phyloP scores from a whole-genome alignment of 2,329 filamentous ascomycete species.

The Diaporthe eres region DNA sequence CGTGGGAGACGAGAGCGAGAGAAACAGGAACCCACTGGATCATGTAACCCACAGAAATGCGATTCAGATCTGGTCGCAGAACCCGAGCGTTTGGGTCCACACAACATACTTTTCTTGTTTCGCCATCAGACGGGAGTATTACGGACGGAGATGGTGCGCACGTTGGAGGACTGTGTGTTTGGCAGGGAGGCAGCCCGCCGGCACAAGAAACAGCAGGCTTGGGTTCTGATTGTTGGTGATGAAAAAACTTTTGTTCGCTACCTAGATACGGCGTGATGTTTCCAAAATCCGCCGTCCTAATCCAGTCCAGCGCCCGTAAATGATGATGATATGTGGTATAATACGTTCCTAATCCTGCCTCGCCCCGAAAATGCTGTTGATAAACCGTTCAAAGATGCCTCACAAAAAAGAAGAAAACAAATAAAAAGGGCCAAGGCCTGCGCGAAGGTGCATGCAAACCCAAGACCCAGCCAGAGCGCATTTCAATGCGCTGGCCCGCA shows the following conservation, averaged over 20 bases:
- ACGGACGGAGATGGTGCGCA: not conserved
- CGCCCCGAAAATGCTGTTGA: conserved; percentile 39
- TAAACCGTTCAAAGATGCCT: not conserved
- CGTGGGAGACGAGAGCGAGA: not conserved
- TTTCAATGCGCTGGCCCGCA: not conserved
- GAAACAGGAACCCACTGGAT: not conserved
- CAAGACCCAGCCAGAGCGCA: not conserved
- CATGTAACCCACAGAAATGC: not conserved
- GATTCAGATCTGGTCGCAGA: conserved; percentile 29
- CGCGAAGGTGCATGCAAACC: not conserved
- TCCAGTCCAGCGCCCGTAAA: conserved; percentile 23
- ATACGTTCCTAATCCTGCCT: conserved; percentile 34
- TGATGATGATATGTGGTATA: conserved; percentile 40
- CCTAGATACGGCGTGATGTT: conserved; percentile 9
- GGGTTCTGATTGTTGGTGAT: not conserved
- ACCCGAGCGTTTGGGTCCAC: conserved; percentile 20
- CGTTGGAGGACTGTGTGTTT: not conserved
- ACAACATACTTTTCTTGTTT: conserved; percentile 24
- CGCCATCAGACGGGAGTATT: not conserved
- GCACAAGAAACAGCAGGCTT: not conserved
- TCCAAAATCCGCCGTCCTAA: conserved; percentile 6
- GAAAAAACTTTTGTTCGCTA: conserved; percentile 30
- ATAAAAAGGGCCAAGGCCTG: not conserved
- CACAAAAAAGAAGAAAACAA: not conserved
- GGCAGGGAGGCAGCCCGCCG: conserved; percentile 8